Evolutionary conservation across 306 rosid species (phyloP).

Genomic region (Coriaria nepalensis): DNA sequence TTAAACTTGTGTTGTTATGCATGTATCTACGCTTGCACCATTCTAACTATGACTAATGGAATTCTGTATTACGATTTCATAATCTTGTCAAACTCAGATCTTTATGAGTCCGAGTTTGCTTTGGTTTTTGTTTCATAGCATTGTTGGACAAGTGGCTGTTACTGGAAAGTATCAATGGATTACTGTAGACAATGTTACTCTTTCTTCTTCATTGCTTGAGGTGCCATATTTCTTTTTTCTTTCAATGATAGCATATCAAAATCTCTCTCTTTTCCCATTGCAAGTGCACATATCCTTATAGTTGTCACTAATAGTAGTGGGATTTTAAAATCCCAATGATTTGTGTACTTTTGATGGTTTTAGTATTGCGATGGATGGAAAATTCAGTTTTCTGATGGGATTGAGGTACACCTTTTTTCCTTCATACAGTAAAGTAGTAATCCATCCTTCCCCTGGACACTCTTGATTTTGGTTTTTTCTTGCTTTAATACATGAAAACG

Average conservation of each 20-base stretch:
- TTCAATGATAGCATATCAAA: conserved; percentile 9
- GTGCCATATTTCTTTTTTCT: conserved; percentile 27
- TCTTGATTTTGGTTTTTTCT: no score
- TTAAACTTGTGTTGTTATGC: no score
- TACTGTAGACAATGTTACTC: conserved; percentile 44
- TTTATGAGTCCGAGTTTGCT: background rate
- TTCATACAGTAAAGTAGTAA: background rate
- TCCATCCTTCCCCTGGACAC: no score
- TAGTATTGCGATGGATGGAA: conserved; percentile 76
- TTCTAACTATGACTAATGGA: background rate
- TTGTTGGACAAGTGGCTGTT: conserved; percentile 88
- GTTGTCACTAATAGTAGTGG: background rate
- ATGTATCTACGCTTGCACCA: no score
- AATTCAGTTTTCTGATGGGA: conserved; percentile 78
- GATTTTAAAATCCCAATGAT: background rate
- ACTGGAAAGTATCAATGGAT: conserved; percentile 86
- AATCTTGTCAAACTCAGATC: background rate
- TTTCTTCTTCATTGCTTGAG: conserved; percentile 50
- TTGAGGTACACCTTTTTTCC: conserved; percentile 41
- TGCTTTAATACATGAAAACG: no score
- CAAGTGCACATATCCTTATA: background rate
- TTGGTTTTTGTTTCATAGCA: conserved; percentile 30
- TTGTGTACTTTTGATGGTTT: conserved; percentile 20
- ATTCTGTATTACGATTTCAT: no score
- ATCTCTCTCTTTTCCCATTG: conserved; percentile 1